Base-by-base conservation (phyloP, 1,284 basidiomycete genomes). In the Pterula multifida region DNA sequence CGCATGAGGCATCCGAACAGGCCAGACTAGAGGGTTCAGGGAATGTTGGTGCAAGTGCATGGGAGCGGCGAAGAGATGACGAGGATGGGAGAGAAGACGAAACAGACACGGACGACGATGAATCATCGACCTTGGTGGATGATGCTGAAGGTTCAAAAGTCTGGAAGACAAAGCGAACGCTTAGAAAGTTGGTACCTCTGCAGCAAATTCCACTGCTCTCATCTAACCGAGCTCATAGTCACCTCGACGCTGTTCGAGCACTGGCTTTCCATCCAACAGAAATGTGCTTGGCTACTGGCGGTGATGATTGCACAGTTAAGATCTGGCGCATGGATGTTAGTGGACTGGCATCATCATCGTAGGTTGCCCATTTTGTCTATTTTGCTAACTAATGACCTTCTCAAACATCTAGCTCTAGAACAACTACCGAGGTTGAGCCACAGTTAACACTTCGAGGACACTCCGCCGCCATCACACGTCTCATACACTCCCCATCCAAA, bases 241-340 rank as follows among this genome's bases (percentile, higher is more conserved):
- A 98, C 65, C 73, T 98, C 55, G 95, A 98, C 65, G 82, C 90
- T 23, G 92, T 97, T 28, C 82, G 93, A 47, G 84, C 90, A 9
- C 72, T 97, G 22, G 82, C 87, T 0, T 95, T 96, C 72, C 87
- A 92, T 62, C 86, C 85, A 0, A 83, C 72, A 26, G 87, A 91
- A 56, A 68, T 91, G 47, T 81, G 85, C 54, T 70, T 98, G 42
- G 91, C 90, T 9, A 92, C 90, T 39, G 95, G 88, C 35, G 90
- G 91, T 36, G 94, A 97, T 65, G 96, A 98, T 63, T 89, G 81
- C 63, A 95, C 92, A 12, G 85, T 98, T 57, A 98, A 98, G 68
- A 81, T 97, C 54, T 98, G 95, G 95, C 76, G 87, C 55, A 77
- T 92, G 70, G 87, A 90, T 57, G 76, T 83, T 22, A 68, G 76